Evolutionary conservation across 805 yeast species (phyloP), one percentile per base, ranked within the genome.

Genomic region (Candida odintsovae): DNA sequence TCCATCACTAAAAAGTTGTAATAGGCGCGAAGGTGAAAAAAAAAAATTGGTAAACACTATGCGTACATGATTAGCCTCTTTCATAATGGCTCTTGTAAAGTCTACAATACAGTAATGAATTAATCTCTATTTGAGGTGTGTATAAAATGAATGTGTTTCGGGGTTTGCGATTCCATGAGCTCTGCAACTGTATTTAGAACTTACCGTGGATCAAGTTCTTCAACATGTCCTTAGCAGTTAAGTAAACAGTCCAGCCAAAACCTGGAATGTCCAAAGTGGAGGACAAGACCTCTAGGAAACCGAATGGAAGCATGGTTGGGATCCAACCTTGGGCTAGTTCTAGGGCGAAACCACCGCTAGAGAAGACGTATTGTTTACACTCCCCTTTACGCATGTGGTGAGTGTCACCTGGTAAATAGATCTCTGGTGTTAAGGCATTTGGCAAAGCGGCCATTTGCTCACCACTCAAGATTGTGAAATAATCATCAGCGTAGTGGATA

Each of bases 321-420:
- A 94, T 88, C 95, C 96, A 94, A 50, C 99, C 99, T 71, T 92
- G 98, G 8, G 99, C 99, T 59, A 92, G 75, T 65, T 94, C 99
- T 54, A 94, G 71, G 11, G 99, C 97, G 67, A 82, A 94, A 0
- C 86, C 74, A 33, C 85, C 95, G 26, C 77, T 65, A 2, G 87
- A 84, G 95, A 94, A 88, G 23, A 80, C 56, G 66, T 94, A 94
- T 68, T 94, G 99, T 68, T 87, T 89, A 56, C 79, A 77, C 39
- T 64, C 53, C 31, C 97, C 97, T 63, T 78, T 84, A 37, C 59
- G 64, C 63, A 92, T 73, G 63, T 84, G 92, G 65, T 94, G 95
- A 52, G 80, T 81, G 59, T 86, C 88, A 42, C 99, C 99, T 2
- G 99, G 95, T 18, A 62, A 61, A 68, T 87, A 94, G n/a, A 80